Percentiles rank a stretch among this genome's conserved stretches.
Evolutionary conservation across 2,329 filamentous ascomycete genomes (phyloP).

Genomic region (Sclerotinia nivalis): DNA sequence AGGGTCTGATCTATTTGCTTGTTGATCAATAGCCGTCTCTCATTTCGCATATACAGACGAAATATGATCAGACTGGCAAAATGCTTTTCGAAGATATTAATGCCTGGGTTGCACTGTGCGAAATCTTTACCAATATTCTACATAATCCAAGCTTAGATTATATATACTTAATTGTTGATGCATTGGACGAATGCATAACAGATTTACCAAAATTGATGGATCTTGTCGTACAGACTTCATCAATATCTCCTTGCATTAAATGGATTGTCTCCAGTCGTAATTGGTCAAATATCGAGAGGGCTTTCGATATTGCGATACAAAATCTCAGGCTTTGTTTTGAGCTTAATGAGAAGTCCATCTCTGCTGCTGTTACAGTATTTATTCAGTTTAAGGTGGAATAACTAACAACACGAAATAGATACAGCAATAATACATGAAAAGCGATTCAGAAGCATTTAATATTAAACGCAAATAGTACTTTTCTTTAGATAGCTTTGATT

Average conservation of each 20-base stretch:
- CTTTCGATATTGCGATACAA: too few relatives aligned
- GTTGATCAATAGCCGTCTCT: slow-evolving; percentile 11
- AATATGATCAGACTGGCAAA: background rate
- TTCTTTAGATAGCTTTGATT: slow-evolving; percentile 11
- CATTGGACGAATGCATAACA: background rate
- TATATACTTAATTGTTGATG: background rate
- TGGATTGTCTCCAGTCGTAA: slow-evolving; percentile 7
- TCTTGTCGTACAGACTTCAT: background rate
- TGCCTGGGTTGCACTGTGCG: too few relatives aligned
- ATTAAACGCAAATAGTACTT: background rate
- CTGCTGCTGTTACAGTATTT: background rate
- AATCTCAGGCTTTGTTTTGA: slow-evolving; percentile 2
- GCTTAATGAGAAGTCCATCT: slow-evolving; percentile 8
- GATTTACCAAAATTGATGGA: background rate
- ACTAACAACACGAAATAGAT: background rate
- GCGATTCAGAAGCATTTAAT: background rate
- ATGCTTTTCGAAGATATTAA: too few relatives aligned
- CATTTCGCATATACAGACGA: slow-evolving; percentile 11
- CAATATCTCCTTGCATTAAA: background rate
- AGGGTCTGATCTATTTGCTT: slow-evolving; percentile 17
- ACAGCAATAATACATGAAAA: background rate
- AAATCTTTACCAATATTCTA: too few relatives aligned
- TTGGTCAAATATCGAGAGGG: background rate
- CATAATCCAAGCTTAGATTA: too few relatives aligned
- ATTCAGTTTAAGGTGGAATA: background rate